These are phyloP conservation scores for Boletus smithii DNA, from an alignment of 1,284 basidiomycete species.

Conservation along the genomic window DNA sequence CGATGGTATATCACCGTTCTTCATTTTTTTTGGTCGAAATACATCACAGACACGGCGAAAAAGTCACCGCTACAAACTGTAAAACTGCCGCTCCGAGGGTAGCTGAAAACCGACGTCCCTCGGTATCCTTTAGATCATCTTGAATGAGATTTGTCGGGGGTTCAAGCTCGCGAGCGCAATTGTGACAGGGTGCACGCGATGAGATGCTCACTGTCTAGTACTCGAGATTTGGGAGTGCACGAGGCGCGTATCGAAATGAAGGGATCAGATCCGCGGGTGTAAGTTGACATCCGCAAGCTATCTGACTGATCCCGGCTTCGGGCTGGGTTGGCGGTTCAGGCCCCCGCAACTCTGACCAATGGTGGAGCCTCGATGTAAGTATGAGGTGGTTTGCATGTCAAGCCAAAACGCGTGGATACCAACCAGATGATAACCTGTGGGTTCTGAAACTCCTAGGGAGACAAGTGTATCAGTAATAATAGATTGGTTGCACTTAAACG, in stretches of 20 bases:
- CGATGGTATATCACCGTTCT: slow-evolving; percentile 4
- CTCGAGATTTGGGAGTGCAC: slow-evolving; percentile 12
- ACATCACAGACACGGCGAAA: slow-evolving; percentile 8
- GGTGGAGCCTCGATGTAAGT: not conserved
- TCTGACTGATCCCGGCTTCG: slow-evolving; percentile 20
- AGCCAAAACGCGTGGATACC: not conserved
- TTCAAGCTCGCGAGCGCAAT: slow-evolving; percentile 3
- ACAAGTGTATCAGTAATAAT: slow-evolving; percentile 17
- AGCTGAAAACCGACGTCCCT: not conserved
- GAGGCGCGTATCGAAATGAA: slow-evolving; percentile 28
- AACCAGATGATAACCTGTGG: not conserved
- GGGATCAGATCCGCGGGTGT: slow-evolving; percentile 33
- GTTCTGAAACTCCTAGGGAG: slow-evolving; percentile 4
- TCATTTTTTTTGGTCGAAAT: slow-evolving; percentile 10
- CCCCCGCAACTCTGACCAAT: too few species aligned
- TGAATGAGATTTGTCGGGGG: not conserved
- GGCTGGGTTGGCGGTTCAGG: slow-evolving; percentile 16
- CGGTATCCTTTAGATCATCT: not conserved
- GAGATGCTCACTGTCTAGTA: slow-evolving; percentile 10
- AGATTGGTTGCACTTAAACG: not conserved
- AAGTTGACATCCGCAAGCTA: slow-evolving; percentile 19
- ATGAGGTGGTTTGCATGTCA: slow-evolving; percentile 1
- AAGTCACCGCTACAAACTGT: not conserved
- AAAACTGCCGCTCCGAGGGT: not conserved
- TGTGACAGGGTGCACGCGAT: not conserved